A percentile compares a stretch with the other conserved stretches of the same genome.
Conservation (phyloP, 2,329 filamentous ascomycete genomes). For the Diaporthe caulivora region DNA sequence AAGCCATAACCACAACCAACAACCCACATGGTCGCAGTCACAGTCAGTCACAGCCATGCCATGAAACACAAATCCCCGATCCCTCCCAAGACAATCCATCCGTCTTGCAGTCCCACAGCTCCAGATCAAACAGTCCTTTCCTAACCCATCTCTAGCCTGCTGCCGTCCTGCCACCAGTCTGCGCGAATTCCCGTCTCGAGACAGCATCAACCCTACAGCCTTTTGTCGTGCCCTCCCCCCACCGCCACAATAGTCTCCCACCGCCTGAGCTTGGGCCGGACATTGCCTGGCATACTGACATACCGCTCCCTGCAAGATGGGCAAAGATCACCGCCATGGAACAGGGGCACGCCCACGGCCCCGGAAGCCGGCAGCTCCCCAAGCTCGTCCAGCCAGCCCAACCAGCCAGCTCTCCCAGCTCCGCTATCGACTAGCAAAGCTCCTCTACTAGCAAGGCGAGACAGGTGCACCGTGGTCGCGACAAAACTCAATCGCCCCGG, state of each 20-base stretch:
- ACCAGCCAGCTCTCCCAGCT: too few relatives aligned
- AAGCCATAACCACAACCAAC: neutral
- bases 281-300: neutral
- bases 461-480: conserved; percentile 13
- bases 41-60: neutral
- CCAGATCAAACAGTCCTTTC: conserved; percentile 1
- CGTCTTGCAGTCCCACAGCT: conserved; percentile 12
- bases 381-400: too few relatives aligned
- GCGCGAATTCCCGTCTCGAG: neutral
- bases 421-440: too few relatives aligned
- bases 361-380: neutral
- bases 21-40: neutral
- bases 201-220: conserved; percentile 18
- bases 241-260: conserved; percentile 4
- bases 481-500: neutral
- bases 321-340: conserved; percentile 20
- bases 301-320: conserved; percentile 12
- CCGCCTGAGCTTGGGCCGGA: neutral
- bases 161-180: neutral
- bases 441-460: neutral
- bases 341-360: neutral
- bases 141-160: neutral
- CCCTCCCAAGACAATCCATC: neutral
- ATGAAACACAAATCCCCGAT: conserved; percentile 11
- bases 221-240: too few relatives aligned